These are phyloP conservation scores for Kodamaea sp. DNA, from an alignment of 1,139 yeast species.

Conservation along the genomic window DNA sequence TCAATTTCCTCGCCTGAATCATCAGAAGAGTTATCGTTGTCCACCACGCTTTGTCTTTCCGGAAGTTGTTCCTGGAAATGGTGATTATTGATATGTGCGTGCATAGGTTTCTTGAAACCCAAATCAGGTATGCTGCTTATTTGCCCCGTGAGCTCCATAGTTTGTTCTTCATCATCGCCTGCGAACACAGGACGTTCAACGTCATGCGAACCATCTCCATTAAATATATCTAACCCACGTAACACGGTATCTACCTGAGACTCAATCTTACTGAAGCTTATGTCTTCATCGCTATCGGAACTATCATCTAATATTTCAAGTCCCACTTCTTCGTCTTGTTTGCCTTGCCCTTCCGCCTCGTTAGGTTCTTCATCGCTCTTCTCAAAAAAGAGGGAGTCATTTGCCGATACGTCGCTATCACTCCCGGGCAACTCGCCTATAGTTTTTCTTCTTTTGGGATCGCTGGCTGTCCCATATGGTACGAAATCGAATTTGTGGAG, in stretches of 20 bases:
- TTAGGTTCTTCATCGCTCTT: neutral
- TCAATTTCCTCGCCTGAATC: slow-evolving; percentile 18
- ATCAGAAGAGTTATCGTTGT: slow-evolving; percentile 5
- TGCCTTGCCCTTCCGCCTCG: neutral
- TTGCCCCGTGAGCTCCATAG: slow-evolving; percentile 22
- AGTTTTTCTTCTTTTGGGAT: slow-evolving; percentile 16
- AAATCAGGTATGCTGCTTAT: neutral
- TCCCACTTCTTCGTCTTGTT: slow-evolving; percentile 7
- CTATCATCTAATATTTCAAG: slow-evolving; percentile 15
- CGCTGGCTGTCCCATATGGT: slow-evolving; percentile 21
- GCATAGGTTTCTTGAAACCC: neutral
- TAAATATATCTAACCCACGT: slow-evolving; percentile 3
- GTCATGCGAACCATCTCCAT: neutral
- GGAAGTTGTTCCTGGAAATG: too few species aligned
- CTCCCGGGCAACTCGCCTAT: slow-evolving; percentile 13
- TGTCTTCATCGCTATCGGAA: slow-evolving; percentile 13
- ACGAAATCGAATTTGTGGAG: slow-evolving; percentile 62
- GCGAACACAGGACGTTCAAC: too few species aligned
- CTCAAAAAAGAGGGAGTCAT: slow-evolving; percentile 2
- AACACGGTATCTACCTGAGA: slow-evolving; percentile 7
- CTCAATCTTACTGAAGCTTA: slow-evolving; percentile 5
- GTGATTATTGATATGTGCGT: neutral
- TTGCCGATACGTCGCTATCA: neutral
- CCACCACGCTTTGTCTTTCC: neutral
- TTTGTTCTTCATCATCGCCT: slow-evolving; percentile 19